Percentiles rank a stretch among this genome's conserved stretches.
Conservation (phyloP, 2,329 filamentous ascomycete species). For the Trichoderma sp. region DNA sequence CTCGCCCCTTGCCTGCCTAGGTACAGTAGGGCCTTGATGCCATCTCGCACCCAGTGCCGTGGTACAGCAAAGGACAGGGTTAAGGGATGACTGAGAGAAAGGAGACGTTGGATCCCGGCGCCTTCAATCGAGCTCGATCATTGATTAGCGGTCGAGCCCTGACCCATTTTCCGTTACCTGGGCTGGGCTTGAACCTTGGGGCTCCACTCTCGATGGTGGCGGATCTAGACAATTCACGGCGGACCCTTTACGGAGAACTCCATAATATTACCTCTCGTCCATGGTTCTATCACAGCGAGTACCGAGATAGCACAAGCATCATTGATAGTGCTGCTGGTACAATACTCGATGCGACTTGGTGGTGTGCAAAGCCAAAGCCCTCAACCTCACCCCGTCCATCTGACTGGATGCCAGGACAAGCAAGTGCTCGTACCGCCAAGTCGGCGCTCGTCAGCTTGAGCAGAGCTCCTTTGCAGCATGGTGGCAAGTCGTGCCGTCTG, state of each 20-base stretch:
- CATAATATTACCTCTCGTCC: background rate
- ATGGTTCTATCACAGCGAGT: background rate
- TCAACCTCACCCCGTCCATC: background rate
- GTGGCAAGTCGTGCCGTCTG: conserved; percentile 18
- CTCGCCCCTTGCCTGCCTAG: background rate
- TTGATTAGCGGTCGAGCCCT: conserved; percentile 20
- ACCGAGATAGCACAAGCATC: background rate
- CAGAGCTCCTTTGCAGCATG: conserved; percentile 15
- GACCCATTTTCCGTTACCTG: conserved; percentile 7
- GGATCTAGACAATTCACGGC: conserved; percentile 6
- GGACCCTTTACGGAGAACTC: conserved; percentile 2
- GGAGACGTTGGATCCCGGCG: conserved; percentile 6
- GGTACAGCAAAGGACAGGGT: background rate
- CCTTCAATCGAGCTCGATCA: conserved; percentile 15
- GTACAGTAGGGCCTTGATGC: background rate
- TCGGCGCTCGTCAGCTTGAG: background rate
- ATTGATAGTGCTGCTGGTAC: background rate
- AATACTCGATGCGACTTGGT: background rate
- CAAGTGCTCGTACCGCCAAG: background rate
- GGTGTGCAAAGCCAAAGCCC: background rate
- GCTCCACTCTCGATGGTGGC: background rate
- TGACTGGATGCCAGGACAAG: background rate
- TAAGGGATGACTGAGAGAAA: background rate
- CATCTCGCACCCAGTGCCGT: background rate
- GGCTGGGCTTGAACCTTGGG: background rate